Evolutionary conservation across 352 stramenopile species (phyloP).

Genomic region (Phytophthora meadii): DNA sequence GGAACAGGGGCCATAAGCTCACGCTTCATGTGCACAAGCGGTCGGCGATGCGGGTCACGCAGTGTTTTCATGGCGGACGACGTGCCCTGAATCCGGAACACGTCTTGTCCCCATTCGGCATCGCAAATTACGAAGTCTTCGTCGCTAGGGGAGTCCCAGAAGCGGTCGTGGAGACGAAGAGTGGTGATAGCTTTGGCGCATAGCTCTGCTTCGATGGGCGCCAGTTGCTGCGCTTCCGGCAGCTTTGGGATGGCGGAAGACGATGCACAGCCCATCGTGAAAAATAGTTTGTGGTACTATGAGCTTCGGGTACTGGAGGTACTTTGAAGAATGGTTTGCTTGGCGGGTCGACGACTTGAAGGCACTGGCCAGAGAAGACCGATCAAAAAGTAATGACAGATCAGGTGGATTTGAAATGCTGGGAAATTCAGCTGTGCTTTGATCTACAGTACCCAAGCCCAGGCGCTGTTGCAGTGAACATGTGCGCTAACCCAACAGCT

Average conservation of each 20-base stretch:
- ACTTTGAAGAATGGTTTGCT: conserved; percentile 35
- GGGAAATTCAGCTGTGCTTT: conserved; percentile 30
- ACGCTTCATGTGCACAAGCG: conserved; percentile 51
- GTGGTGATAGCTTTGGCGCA: conserved; percentile 41
- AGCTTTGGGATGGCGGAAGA: conserved; percentile 37
- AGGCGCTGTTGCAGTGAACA: background rate
- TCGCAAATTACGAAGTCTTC: conserved; percentile 48
- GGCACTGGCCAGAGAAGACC: conserved; percentile 5
- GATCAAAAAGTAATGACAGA: conserved; percentile 16
- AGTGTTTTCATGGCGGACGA: conserved; percentile 47
- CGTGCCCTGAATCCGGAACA: conserved; percentile 49
- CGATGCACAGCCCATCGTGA: conserved; percentile 42
- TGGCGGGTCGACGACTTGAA: background rate
- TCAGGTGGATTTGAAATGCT: conserved; percentile 6
- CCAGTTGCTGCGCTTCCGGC: conserved; percentile 27
- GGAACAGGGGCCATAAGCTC: conserved; percentile 42
- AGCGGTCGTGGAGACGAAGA: conserved; percentile 45
- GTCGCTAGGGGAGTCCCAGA: conserved; percentile 34
- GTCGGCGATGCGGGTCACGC: conserved; percentile 26
- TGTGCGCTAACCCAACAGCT: too few relatives aligned
- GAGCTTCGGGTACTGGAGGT: conserved; percentile 10
- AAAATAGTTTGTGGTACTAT: background rate
- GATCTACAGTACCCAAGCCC: conserved; percentile 4
- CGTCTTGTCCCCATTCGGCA: conserved; percentile 33
- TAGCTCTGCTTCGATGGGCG: conserved; percentile 25